Evolutionary conservation across 2,329 filamentous ascomycete species (phyloP).

Genomic region (Colletotrichum somersetense): DNA sequence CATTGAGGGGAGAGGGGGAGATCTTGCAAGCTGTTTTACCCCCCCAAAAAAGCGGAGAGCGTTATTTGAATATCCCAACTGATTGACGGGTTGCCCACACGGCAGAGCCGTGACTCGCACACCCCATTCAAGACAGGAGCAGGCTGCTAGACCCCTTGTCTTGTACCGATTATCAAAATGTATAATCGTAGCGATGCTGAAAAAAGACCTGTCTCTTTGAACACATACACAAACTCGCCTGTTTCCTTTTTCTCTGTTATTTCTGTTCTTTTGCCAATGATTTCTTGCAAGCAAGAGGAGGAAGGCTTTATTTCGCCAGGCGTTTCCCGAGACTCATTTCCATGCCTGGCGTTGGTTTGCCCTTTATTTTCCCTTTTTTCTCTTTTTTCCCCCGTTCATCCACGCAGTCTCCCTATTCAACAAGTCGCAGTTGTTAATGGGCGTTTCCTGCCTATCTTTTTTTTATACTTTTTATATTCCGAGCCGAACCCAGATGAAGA

Average conservation of each 20-base stretch:
- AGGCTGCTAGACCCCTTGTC: background rate
- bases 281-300: background rate
- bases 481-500: background rate
- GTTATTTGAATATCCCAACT: conserved; percentile 23
- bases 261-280: background rate
- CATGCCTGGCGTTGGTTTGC: background rate
- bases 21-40: background rate
- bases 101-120: conserved; percentile 30
- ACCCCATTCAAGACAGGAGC: background rate
- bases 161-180: conserved; percentile 33
- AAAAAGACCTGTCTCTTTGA: conserved; percentile 7
- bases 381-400: too few species aligned
- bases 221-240: background rate
- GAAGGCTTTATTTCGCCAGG: background rate
- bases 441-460: background rate
- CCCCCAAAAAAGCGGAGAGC: background rate
- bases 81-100: background rate
- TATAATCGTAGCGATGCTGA: conserved; percentile 39
- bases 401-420: background rate
- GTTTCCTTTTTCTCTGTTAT: background rate
- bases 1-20: background rate
- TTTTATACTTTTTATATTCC: background rate
- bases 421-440: background rate
- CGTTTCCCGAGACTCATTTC: background rate
- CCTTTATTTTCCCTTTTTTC: background rate